phyloP scores from a whole-genome alignment of 768 basidiomycete genomes.

The Imleria badia region DNA sequence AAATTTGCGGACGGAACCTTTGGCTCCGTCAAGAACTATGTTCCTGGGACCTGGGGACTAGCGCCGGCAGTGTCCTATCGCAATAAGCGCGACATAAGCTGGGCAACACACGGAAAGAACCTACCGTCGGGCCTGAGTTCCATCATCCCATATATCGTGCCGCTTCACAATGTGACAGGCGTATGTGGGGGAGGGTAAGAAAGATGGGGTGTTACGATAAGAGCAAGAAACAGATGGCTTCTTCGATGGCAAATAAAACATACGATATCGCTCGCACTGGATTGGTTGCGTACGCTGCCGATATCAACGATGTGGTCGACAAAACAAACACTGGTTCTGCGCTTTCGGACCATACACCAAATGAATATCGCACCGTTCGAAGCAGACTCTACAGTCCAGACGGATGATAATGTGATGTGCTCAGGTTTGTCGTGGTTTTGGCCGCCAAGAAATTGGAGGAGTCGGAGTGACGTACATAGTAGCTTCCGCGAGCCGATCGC shows the following conservation, averaged over 20 bases:
- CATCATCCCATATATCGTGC: neutral
- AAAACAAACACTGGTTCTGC: too few species aligned
- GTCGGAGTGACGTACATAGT: too few species aligned
- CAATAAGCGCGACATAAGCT: neutral
- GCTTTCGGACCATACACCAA: too few species aligned
- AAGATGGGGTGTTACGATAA: slow-evolving; percentile 23
- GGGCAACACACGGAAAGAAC: neutral
- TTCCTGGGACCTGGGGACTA: neutral
- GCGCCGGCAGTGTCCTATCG: neutral
- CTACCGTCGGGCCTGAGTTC: slow-evolving; percentile 7
- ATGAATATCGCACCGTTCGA: too few species aligned
- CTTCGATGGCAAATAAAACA: slow-evolving; percentile 22
- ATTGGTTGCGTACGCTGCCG: too few species aligned
- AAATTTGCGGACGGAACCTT: neutral
- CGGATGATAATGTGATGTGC: too few species aligned
- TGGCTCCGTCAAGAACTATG: neutral
- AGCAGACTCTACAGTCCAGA: too few species aligned
- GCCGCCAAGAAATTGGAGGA: too few species aligned
- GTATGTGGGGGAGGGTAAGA: neutral
- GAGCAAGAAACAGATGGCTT: slow-evolving; percentile 11
- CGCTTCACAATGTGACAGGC: slow-evolving; percentile 12
- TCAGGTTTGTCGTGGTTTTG: too few species aligned
- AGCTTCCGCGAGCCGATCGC: too few species aligned
- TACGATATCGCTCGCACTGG: slow-evolving; percentile 20
- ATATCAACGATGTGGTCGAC: too few species aligned